phyloP scores from a whole-genome alignment of 805 yeast genomes.

The Candida awuae region DNA sequence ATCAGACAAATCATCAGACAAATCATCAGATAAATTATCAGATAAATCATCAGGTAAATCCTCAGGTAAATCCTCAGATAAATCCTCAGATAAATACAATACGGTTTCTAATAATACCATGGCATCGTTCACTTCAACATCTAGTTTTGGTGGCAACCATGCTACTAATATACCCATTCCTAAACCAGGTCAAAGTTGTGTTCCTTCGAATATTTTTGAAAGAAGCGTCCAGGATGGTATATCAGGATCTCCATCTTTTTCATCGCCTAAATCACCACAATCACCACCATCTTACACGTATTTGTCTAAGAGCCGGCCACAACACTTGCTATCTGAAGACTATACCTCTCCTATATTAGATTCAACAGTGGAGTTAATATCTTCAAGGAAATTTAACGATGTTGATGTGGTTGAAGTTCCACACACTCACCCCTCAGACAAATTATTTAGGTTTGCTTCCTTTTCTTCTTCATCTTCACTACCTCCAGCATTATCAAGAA shows the following conservation, averaged over 20 bases:
- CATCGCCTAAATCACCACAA: neutral
- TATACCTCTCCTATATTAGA: conserved; percentile 76
- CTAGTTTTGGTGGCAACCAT: too few species aligned
- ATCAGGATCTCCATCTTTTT: neutral
- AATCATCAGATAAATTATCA: too few species aligned
- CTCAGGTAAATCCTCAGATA: too few species aligned
- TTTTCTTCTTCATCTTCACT: conserved; percentile 2
- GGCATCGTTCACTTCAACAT: too few species aligned
- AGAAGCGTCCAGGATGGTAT: conserved; percentile 10
- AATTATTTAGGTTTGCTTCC: conserved; percentile 6
- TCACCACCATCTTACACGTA: neutral
- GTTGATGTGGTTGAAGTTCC: conserved; percentile 55
- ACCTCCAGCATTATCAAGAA: conserved; percentile 5
- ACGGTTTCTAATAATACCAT: too few species aligned
- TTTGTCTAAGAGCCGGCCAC: conserved; percentile 4
- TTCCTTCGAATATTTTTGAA: conserved; percentile 14
- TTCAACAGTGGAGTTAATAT: conserved; percentile 60
- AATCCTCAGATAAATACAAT: too few species aligned
- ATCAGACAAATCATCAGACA: too few species aligned
- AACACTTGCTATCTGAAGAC: conserved; percentile 45
- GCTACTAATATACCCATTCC: too few species aligned
- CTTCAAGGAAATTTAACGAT: conserved; percentile 53
- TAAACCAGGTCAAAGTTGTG: too few species aligned
- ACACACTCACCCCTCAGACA: conserved; percentile 10
- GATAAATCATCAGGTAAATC: too few species aligned